phyloP scores from a whole-genome alignment of 345 rosid genomes.

The Microcos paniculata region DNA sequence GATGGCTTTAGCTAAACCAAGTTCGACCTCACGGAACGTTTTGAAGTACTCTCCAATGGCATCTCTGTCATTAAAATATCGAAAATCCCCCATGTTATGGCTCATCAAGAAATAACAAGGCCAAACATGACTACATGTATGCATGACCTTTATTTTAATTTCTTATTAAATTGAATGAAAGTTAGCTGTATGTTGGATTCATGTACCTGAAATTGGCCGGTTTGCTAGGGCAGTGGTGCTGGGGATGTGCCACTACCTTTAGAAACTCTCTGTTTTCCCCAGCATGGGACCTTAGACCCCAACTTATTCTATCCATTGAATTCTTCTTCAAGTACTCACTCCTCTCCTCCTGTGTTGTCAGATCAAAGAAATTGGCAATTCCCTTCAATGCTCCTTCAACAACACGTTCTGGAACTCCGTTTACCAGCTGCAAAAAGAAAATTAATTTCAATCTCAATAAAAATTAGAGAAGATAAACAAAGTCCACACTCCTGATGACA shows the following conservation, averaged over 20 bases:
- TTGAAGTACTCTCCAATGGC: conserved; percentile 20
- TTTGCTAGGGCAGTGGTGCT: conserved; percentile 24
- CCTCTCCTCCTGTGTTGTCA: conserved; percentile 14
- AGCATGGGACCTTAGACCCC: conserved; percentile 16
- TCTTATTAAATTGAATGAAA: too few relatives aligned
- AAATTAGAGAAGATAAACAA: too few relatives aligned
- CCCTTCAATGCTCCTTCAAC: conserved; percentile 25
- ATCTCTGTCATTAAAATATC: conserved; percentile 8
- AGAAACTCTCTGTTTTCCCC: conserved; percentile 30
- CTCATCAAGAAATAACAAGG: too few relatives aligned
- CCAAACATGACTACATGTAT: background rate
- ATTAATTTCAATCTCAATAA: background rate
- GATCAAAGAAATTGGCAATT: conserved; percentile 21
- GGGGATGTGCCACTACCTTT: conserved; percentile 28
- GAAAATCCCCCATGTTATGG: background rate
- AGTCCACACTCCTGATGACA: too few relatives aligned
- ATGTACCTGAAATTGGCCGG: conserved; percentile 21
- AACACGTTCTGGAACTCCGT: conserved; percentile 26
- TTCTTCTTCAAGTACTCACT: conserved; percentile 17
- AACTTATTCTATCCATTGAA: conserved; percentile 23
- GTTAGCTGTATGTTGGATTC: too few relatives aligned
- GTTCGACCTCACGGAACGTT: conserved; percentile 18
- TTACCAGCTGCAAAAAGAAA: conserved; percentile 25
- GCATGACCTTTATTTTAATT: too few relatives aligned
- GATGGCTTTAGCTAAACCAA: conserved; percentile 28